Evolutionary conservation across 495 filamentous ascomycete genomes (phyloP), one percentile per base, ranked within the genome.

Genomic region (Aspergillus steynii): DNA sequence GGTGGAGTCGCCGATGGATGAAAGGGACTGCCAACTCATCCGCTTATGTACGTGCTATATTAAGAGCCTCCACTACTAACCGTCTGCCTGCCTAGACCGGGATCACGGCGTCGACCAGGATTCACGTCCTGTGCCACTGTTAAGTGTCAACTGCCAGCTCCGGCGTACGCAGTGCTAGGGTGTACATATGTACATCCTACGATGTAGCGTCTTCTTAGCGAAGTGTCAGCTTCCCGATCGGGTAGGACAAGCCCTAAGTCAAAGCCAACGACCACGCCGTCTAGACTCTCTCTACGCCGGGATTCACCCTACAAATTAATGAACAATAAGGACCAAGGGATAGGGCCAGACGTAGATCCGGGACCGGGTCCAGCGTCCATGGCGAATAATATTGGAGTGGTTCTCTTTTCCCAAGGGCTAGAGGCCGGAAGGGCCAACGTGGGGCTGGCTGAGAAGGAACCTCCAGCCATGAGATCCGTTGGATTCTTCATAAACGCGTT

Each of bases 391-490:
- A 51, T 53, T 32, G 28, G 37, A 45, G 34, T 45, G 42, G 9
- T 49, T 29, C 37, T 32, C 48, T 47, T 2, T 20, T 20, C 46
- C 25, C 53, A 50, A 52, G 37, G 47, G 47, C 31, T 37, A 28
- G 52, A 6, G 8, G 29, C 50, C 50, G 56, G 53, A 50, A 56
- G 26, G 31, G 37, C 48, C 51, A 70, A 68, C 68, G 68, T 70
- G 68, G 66, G 64, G 64, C 61, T 61, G 48, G 31, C 34, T 61
- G 58, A 53, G 55, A 64, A 51, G 49, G 64, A 65, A 68, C 63
- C 63, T 71, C 45, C n/a, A 45, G 27, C 42, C 51, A 50, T 45
- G 29, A 55, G 57, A 53, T 48, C 50, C 47, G 60, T 66, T 69
- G 62, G 50, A 66, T 61, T 61, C 65, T 62, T 66, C 49, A 56